phyloP scores from a whole-genome alignment of 169 alveolate genomes.

The Plasmodium falciparum region DNA sequence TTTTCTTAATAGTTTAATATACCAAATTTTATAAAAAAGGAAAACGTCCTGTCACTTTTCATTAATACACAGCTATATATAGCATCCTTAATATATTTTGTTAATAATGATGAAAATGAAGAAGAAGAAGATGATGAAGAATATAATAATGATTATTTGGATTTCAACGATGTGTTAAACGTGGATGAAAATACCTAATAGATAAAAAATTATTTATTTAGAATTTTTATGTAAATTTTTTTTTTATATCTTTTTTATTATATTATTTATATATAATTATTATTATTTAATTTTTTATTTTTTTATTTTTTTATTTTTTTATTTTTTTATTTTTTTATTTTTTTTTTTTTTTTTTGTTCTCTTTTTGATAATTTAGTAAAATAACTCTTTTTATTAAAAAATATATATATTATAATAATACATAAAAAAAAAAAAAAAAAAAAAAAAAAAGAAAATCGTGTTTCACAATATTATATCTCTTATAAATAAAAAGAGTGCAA shows the following conservation, averaged over 20 bases:
- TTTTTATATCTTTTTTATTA: neutral
- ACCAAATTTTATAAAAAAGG: constrained; percentile 49
- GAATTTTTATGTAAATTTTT: constrained; percentile 1
- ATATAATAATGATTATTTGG: constrained; percentile 23
- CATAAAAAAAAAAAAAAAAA: no score
- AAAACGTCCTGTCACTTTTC: constrained; percentile 57
- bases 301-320: neutral
- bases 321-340: no score
- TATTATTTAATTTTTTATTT: neutral
- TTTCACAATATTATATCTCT: no score
- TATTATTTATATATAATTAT: neutral
- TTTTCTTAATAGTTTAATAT: constrained; percentile 27
- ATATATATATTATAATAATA: no score
- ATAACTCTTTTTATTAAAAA: no score
- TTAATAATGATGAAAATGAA: constrained; percentile 40
- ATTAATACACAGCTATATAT: constrained; percentile 71
- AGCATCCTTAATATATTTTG: constrained; percentile 69
- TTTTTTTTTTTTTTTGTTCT: neutral
- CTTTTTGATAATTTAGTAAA: neutral
- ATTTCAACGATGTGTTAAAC: neutral
- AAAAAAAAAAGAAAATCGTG: no score
- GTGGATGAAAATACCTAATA: no score
- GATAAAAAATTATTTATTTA: neutral
- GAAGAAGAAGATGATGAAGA: constrained; percentile 20
- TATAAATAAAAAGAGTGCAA: no score